Percentiles rank a stretch among this genome's conserved stretches.
Conservation (phyloP, 192 early-diverging fungal genomes). For the Endogone sp. region DNA sequence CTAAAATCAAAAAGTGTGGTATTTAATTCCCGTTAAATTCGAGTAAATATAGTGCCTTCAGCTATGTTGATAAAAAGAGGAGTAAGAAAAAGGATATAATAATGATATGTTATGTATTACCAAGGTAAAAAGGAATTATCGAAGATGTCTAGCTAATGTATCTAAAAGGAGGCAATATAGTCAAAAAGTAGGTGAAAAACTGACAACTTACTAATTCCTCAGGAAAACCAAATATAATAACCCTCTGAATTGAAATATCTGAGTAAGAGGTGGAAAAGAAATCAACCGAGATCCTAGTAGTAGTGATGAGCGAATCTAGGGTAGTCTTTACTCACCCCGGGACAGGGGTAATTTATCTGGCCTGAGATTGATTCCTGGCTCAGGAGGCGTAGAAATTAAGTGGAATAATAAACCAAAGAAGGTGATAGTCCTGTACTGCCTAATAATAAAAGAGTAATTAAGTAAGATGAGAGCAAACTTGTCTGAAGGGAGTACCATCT, state of each 20-base stretch:
- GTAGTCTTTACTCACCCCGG: slow-evolving; percentile 33
- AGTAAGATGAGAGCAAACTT: slow-evolving; percentile 51
- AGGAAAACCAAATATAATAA: slow-evolving; percentile 37
- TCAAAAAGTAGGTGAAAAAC: slow-evolving; percentile 40
- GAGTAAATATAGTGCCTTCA: too few species aligned
- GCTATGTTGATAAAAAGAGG: too few species aligned
- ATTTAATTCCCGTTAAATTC: too few species aligned
- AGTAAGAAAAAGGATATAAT: slow-evolving; percentile 29
- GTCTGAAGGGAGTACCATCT: slow-evolving; percentile 47
- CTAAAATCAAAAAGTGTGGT: too few species aligned
- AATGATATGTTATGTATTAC: slow-evolving; percentile 39
- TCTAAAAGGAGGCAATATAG: slow-evolving; percentile 34
- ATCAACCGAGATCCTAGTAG: slow-evolving; percentile 49
- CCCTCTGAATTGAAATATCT: slow-evolving; percentile 51
- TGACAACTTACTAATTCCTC: slow-evolving; percentile 35
- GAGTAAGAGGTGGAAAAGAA: slow-evolving; percentile 51
- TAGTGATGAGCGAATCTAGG: slow-evolving; percentile 46
- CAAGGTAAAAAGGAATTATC: slow-evolving; percentile 46
- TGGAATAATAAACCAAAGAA: slow-evolving; percentile 41
- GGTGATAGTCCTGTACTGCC: slow-evolving; percentile 41
- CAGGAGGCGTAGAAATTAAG: slow-evolving; percentile 23
- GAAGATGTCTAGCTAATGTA: slow-evolving; percentile 49
- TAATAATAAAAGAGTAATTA: slow-evolving; percentile 34
- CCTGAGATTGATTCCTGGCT: too few species aligned
- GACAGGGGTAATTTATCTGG: too few species aligned